Evolutionary conservation across 345 rosid genomes (phyloP).

Genomic region (Rubroshorea leprosula): DNA sequence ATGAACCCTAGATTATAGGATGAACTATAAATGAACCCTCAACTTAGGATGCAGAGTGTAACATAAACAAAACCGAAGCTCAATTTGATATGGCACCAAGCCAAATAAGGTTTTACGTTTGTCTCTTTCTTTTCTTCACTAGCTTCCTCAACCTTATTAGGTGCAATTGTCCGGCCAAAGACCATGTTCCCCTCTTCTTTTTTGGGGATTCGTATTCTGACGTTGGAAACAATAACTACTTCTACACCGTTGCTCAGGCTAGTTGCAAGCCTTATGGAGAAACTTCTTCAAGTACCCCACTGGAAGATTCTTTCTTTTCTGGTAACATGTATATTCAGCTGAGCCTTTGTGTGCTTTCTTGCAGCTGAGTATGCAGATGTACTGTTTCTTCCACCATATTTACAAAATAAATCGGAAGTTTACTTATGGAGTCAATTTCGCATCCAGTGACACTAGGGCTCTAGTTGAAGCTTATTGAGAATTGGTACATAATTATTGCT

Average conservation of each 20-base stretch:
- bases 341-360: background rate
- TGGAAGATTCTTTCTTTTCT: slow-evolving; percentile 16
- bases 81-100: too few relatives aligned
- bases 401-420: slow-evolving; percentile 20
- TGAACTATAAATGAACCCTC: too few relatives aligned
- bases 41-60: too few relatives aligned
- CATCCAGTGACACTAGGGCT: slow-evolving; percentile 47
- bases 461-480: slow-evolving; percentile 59
- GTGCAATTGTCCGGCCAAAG: background rate
- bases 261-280: slow-evolving; percentile 30
- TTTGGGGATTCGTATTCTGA: slow-evolving; percentile 4
- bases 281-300: slow-evolving; percentile 36
- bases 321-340: background rate
- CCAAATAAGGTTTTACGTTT: background rate
- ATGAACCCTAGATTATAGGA: too few relatives aligned
- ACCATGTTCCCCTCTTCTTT: background rate
- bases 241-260: slow-evolving; percentile 7
- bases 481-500: slow-evolving; percentile 17
- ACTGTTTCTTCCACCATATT: slow-evolving; percentile 43
- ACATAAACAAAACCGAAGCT: too few relatives aligned
- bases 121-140: background rate
- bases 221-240: slow-evolving; percentile 11
- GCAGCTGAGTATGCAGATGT: slow-evolving; percentile 39
- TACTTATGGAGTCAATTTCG: slow-evolving; percentile 27
- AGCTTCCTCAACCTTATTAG: background rate